Conservation (phyloP, 2,329 filamentous ascomycete genomes). For the Aspergillus intermedius region DNA sequence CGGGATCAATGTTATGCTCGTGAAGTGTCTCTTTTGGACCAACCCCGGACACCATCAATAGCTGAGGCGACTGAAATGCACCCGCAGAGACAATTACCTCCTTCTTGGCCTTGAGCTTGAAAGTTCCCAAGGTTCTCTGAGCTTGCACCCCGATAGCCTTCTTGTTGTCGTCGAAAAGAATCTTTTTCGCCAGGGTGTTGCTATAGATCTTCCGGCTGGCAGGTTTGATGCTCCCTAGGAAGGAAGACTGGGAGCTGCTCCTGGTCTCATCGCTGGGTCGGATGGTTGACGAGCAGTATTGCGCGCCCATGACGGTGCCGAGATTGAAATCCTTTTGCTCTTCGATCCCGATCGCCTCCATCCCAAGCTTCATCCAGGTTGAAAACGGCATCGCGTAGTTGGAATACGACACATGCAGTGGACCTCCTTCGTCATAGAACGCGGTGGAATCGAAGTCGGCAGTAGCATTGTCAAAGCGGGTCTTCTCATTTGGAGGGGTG, state of each 20-base stretch:
- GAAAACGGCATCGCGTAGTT: conserved; percentile 37
- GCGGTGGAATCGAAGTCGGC: conserved; percentile 14
- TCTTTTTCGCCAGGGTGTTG: conserved; percentile 38
- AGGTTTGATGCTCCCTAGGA: conserved; percentile 22
- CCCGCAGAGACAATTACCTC: conserved; percentile 49
- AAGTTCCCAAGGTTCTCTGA: conserved; percentile 9
- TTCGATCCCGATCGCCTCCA: conserved; percentile 38
- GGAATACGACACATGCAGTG: conserved; percentile 37
- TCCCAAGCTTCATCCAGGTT: conserved; percentile 33
- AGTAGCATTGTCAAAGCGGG: conserved; percentile 19
- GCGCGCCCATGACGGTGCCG: conserved; percentile 36
- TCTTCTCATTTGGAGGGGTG: conserved; percentile 16
- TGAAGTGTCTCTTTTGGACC: conserved; percentile 32
- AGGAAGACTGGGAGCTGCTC: conserved; percentile 30
- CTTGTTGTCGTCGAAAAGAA: conserved; percentile 36
- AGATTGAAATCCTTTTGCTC: conserved; percentile 34
- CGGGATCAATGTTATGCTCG: conserved; percentile 18
- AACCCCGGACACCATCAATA: conserved; percentile 47
- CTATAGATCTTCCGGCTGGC: conserved; percentile 36
- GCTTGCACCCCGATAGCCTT: conserved; percentile 39
- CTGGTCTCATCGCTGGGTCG: conserved; percentile 17
- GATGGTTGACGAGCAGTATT: conserved; percentile 33
- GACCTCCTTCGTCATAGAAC: conserved; percentile 26
- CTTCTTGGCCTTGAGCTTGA: conserved; percentile 41
- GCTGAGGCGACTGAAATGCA: conserved; percentile 48